Evolutionary conservation across 352 stramenopile genomes (phyloP).

Genomic region (Globisporangium takayamanum): DNA sequence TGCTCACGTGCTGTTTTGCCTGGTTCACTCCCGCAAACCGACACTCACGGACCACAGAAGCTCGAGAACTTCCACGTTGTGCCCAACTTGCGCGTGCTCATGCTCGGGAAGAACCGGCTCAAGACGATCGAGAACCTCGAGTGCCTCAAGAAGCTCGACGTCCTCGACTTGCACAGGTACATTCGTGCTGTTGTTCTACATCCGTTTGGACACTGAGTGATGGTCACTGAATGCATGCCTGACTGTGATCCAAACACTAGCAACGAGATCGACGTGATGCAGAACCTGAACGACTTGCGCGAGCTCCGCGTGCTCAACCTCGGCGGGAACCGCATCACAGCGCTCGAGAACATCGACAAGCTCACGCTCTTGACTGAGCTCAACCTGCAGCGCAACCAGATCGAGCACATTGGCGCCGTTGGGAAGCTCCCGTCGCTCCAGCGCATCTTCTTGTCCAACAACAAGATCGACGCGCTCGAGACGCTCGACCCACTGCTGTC

Average conservation of each 20-base stretch:
- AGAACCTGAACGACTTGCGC: slow-evolving; percentile 78
- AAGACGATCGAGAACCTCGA: slow-evolving; percentile 80
- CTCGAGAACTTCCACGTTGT: slow-evolving; percentile 76
- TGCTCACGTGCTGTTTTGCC: too few species aligned
- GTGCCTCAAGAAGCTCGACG: slow-evolving; percentile 85
- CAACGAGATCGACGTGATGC: slow-evolving; percentile 86
- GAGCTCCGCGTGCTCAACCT: slow-evolving; percentile 91
- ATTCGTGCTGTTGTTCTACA: background rate
- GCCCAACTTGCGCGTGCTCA: slow-evolving; percentile 86
- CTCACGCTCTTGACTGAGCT: slow-evolving; percentile 85
- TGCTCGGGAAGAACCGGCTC: slow-evolving; percentile 88
- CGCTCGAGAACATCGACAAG: slow-evolving; percentile 74
- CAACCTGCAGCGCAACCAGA: slow-evolving; percentile 84
- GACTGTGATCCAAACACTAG: slow-evolving; percentile 13
- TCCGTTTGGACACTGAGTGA: background rate
- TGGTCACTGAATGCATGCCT: too few species aligned
- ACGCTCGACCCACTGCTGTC: slow-evolving; percentile 68
- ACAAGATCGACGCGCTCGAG: slow-evolving; percentile 72
- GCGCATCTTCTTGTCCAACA: slow-evolving; percentile 89
- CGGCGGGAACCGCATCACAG: slow-evolving; percentile 73
- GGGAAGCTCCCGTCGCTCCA: slow-evolving; percentile 71
- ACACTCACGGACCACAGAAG: slow-evolving; percentile 23
- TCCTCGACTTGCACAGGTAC: slow-evolving; percentile 87
- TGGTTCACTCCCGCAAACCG: too few species aligned
- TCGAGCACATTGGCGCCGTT: slow-evolving; percentile 48